Base-by-base conservation (phyloP, 106 monocot species). In the Acanthochlamys bracteata region DNA sequence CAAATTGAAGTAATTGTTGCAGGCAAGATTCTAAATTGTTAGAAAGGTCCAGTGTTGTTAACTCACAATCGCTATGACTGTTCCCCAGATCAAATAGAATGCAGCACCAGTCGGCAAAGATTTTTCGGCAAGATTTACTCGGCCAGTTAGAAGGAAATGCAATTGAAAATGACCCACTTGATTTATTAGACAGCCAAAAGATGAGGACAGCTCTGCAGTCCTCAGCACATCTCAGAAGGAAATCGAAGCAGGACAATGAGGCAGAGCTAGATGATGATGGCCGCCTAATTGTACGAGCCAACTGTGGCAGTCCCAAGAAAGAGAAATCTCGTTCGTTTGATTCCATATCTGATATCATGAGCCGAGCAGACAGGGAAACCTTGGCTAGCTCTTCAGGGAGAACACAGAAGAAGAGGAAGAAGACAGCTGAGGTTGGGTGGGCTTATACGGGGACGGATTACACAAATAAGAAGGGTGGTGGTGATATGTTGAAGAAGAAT, bases 361-460 rank as follows among this genome's bases (percentile, higher is more conserved):
- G 79, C 62, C 17, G 68, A 8, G 25, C 66, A 8, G 41, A 39
- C 21, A 66, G 80, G 53, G 74, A 39, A 0, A 49, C 23, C 10
- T 47, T 57, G 14, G 41, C 43, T 7, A 69, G 57, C n/a, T 75
- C 80, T 33, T 62, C 64, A 27, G 14, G 68, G 3, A 74, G 55
- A 42, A 20, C 65, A 4, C 65, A 74, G 42, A 84, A 70, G 51
- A 83, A 82, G 66, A 70, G 67, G 8, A 82, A 71, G 49, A 84
- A 74, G 52, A 75, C 77, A 55, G 22, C 82, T 10, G 84, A 76
- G 0, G 82, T 90, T n/a, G 95, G 88, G 0, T 96, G 88, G 84
- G 73, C 90, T 11, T 96, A 90, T 64, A 84, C 95, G 0, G 95
- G 95, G 21, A 70, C 55, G 15, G 95, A 96, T 53, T 96, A 91